Evolutionary conservation across 352 stramenopile genomes (phyloP).

Genomic region (Phytophthora macrochlamydospora): DNA sequence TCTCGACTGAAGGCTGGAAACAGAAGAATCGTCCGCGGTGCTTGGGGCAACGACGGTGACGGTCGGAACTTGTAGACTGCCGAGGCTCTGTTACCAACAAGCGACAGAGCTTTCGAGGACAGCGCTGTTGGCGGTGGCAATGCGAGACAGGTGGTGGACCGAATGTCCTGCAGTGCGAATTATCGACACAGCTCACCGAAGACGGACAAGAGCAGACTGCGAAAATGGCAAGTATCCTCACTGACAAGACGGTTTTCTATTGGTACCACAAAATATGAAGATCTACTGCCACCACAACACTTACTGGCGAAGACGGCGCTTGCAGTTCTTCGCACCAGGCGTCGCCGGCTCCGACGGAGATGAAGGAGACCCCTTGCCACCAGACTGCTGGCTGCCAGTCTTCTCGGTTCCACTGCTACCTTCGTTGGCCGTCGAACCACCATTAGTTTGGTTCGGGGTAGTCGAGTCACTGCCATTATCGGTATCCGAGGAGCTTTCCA

Average conservation of each 20-base stretch:
- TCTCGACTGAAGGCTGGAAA: constrained; percentile 10
- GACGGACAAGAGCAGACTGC: no score
- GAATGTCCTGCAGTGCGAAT: no score
- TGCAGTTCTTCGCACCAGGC: constrained; percentile 17
- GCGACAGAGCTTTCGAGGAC: constrained; percentile 22
- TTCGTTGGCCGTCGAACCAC: constrained; percentile 12
- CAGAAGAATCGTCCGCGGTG: neutral
- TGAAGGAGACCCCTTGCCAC: constrained; percentile 4
- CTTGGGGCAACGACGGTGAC: constrained; percentile 2
- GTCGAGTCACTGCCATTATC: constrained; percentile 14
- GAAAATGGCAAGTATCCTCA: no score
- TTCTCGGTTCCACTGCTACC: constrained; percentile 1
- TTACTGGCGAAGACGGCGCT: constrained; percentile 27
- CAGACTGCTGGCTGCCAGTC: constrained; percentile 18
- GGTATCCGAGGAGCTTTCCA: constrained; percentile 10
- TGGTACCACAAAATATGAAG: no score
- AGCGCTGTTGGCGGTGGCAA: constrained; percentile 10
- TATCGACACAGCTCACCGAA: no score
- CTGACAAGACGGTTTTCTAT: no score
- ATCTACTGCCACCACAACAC: neutral
- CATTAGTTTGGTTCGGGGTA: constrained; percentile 12
- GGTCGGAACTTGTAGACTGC: neutral
- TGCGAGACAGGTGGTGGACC: no score
- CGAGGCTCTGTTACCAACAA: neutral
- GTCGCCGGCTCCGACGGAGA: constrained; percentile 16